Evolutionary conservation across 768 basidiomycete species (phyloP), one percentile per base, ranked within the genome.

Genomic region (Amanita brunnescens): DNA sequence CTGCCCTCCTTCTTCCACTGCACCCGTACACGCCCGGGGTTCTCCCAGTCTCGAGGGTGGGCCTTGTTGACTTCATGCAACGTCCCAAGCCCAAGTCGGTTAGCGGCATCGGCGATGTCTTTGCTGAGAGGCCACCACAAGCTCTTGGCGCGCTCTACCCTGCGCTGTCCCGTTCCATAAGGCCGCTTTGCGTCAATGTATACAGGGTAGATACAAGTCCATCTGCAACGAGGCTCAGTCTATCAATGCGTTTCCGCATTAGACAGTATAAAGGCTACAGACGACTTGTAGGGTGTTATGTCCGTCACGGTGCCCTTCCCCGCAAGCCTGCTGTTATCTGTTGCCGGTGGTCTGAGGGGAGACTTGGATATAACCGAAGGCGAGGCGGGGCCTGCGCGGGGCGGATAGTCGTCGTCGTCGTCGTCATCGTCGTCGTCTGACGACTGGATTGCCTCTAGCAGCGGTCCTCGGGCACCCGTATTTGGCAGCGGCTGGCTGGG

Each of bases 41-140:
- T 99, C 62, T 89, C 94, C 95, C 95, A 99, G 66, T 99, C 95
- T 47, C 90, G 79, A 9, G 95, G 95, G 61, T 99, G 95, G 23
- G 79, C 73, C 67, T 94, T 97, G 61, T 80, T 78, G 33, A 91
- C 89, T 71, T 98, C 93, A 58, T 93, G 91, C 4, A 96, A 74
- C 2, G 85, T 80, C 10, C 83, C 79, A 6, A 97, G 71, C 1
- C 92, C 87, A 12, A 98, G 68, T 26, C 81, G 72, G 58, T 71
- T 79, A 21, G 87, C 83, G 6, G 89, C 93, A 52, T 90, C 85
- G 2, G 89, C 87, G 48, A 99, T 95, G 59, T 92, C 91, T 59
- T 89, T 87, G 67, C 88, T 91, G 43, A 94, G 76, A 0, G 95
- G 95, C 91, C 91, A 97, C 91, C 93, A 93, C 24, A 97, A 65